Evolutionary conservation across 2,329 filamentous ascomycete genomes (phyloP), one percentile per base, ranked within the genome.

Genomic region (Colletotrichum graminicola): DNA sequence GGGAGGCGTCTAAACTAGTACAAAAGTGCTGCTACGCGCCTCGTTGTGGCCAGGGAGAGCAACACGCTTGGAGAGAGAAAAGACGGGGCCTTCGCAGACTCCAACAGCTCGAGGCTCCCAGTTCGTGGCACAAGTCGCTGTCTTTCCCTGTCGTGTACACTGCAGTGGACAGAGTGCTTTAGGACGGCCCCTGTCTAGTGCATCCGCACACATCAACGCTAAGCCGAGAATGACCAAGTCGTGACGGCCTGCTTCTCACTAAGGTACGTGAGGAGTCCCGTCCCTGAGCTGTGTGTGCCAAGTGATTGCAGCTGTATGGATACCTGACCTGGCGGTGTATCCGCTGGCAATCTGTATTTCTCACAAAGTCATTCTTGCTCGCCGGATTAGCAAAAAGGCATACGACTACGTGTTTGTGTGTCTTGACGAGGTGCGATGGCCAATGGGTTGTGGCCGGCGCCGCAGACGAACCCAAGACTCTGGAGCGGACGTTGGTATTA

Each of bases 121-220:
- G 39, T 26, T 47, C 56, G 39, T 60, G 56, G 56, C 56, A 45
- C 56, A 43, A 60, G 39, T 60, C 41, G 23, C 69, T 70, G 56
- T 54, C 59, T 70, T 75, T 73, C 73, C 74, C 73, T 75, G 74
- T 69, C 23, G 21, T 47, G 45, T 47, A 47, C n/a, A 23, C 45
- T 23, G 63, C 70, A 71, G 68, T 61, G 43, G 26, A 29, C 60
- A 26, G 32, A 61, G 26, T 21, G 32, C 59, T 49, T 23, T 34
- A 54, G 77, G 77, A 75, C 74, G 4, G 69, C 67, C 78, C 77
- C 67, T 76, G 77, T 76, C 76, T 75, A 75, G 74, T 54, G 70
- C 73, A 55, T 71, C 54, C 62, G 55, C 74, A 72, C 68, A 75
- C 73, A 76, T 67, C 64, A 67, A 73, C 67, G 61, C 70, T 72